Evolutionary conservation across 257 asterid genomes (phyloP), one percentile per base, ranked within the genome.

Genomic region (Lavandula angustifolia): DNA sequence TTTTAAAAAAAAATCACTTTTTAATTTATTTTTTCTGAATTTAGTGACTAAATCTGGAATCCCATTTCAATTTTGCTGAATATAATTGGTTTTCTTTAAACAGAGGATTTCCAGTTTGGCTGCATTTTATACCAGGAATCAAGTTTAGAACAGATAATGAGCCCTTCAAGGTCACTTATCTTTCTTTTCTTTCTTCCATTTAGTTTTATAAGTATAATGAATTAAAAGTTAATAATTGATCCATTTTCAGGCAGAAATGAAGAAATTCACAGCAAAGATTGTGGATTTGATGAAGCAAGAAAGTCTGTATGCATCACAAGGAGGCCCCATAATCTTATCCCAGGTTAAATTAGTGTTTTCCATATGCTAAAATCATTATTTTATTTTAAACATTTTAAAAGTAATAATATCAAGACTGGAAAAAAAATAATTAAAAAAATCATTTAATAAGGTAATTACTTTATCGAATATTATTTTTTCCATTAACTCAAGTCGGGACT

Each of bases 91-190:
- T 43, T 56, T 61, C 70, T 33, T 68, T 58, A 73, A 63, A 57
- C 95, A 92, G 98, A 3, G 98, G 98, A 14, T 89, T 92, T 82
- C 96, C 98, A 35, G 68, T 92, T 22, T 92, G 98, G 98, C 78
- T 92, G 86, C 96, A 92, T 80, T 85, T 85, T 71, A 71, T 89
- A 63, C 89, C 96, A 7, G 96, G 95, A 62, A 78, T 92, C 53
- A 74, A 70, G 80, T 71, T 92, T 67, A 86, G 98, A 64, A 83
- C 95, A 0, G 87, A 89, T 72, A 89, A 89, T 62, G 82, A 84
- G 70, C 95, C 94, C 1, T 89, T 81, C 76, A 89, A 89, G 95
- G 96, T 84, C 54, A 9, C 65, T 61, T 4, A 16, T 62, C 38
- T 64, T 11, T n/a, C n/a, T 55, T 44, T 37, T n/a, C 52, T 64